Evolutionary conservation across 768 basidiomycete species (phyloP), one percentile per base, ranked within the genome.

Genomic region (Macrolepiota dolichaula): DNA sequence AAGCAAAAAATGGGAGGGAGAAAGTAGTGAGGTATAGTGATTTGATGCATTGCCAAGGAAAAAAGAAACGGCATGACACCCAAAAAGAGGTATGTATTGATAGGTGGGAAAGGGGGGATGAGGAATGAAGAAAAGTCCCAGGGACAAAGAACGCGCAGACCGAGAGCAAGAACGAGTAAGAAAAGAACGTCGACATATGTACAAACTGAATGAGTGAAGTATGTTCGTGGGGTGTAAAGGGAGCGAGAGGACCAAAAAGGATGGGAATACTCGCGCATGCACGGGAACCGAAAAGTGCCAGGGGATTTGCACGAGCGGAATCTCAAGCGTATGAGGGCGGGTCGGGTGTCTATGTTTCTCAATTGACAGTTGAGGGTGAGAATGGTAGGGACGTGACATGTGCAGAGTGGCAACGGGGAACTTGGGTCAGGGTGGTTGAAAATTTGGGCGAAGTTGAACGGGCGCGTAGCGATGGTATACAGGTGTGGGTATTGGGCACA

Each of bases 151-250:
- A 57, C 51, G 42, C 19, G 47, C 36, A 22, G 22, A 50, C 24
- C 36, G n/a, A 55, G 47, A 36, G 24, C 51, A 59, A 59, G n/a
- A 60, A 55, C 25, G 37, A 58, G 52, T 51, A 54, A 65, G 59
- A 59, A 62, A 55, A 63, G 52, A 66, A 53, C 50, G 54, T 42
- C 35, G 53, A 62, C 60, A 65, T 66, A 55, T 57, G 64, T 62
- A 58, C 61, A 65, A 37, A 53, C 29, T 38, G 64, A 57, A 57
- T 52, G 53, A 38, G 42, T 46, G 55, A 58, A 51, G 22, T 56
- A n/a, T 40, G 52, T 47, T 53, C 50, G 36, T 35, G 47, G 29
- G 29, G 44, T 59, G 61, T 55, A 44, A n/a, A 44, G 32, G 6
- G 29, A 55, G 55, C 15, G 49, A 44, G 44, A 44, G 36, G 40